phyloP scores from a whole-genome alignment of 768 basidiomycete species.

The Boletus rubescentipes region DNA sequence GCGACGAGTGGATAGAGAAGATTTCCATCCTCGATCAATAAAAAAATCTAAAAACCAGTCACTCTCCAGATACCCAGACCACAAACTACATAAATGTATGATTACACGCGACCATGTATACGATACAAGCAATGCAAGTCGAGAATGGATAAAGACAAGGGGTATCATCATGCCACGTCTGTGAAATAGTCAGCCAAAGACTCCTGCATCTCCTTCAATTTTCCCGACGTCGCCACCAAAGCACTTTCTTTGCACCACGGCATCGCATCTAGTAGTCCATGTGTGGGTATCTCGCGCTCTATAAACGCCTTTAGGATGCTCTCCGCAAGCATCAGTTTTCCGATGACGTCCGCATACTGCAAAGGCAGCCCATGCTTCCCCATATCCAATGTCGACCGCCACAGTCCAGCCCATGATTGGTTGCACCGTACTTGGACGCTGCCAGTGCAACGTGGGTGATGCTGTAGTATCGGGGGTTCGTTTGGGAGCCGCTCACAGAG shows the following conservation, averaged over 20 bases:
- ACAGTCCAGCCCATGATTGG: conserved; percentile 45
- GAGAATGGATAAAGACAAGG: neutral
- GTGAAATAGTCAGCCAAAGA: conserved; percentile 47
- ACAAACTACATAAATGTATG: neutral
- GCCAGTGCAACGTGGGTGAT: conserved; percentile 41
- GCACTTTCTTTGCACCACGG: conserved; percentile 46
- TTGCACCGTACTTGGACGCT: conserved; percentile 41
- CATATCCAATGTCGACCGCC: conserved; percentile 44
- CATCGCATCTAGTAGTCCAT: conserved; percentile 42
- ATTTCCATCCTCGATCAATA: conserved; percentile 23
- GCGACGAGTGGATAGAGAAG: conserved; percentile 38
- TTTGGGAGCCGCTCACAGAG: conserved; percentile 44
- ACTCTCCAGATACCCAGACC: conserved; percentile 7
- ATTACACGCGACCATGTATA: conserved; percentile 13
- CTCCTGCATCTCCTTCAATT: conserved; percentile 47
- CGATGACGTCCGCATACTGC: conserved; percentile 45
- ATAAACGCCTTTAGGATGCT: conserved; percentile 46
- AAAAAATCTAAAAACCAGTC: neutral
- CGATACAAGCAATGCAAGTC: conserved; percentile 6
- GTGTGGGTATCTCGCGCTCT: conserved; percentile 41
- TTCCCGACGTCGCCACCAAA: conserved; percentile 41
- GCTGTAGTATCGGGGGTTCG: conserved; percentile 43
- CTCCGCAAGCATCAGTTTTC: conserved; percentile 47
- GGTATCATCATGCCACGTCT: conserved; percentile 34
- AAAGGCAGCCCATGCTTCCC: conserved; percentile 39